A percentile compares a stretch with the other conserved stretches of the same genome.
Evolutionary conservation across 345 rosid genomes (phyloP).

Genomic region (Anacardium occidentale): DNA sequence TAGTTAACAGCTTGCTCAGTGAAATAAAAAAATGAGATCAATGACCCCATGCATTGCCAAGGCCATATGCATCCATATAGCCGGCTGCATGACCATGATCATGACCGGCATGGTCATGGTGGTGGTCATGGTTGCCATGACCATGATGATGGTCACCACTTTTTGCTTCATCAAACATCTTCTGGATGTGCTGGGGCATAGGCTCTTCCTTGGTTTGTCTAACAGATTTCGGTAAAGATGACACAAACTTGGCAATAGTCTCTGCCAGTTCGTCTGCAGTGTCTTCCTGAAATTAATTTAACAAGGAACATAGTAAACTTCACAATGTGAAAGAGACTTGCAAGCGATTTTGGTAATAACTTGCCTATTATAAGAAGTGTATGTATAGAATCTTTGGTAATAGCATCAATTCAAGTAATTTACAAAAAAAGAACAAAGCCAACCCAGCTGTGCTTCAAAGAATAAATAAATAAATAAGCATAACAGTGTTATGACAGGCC

Average conservation of each 20-base stretch:
- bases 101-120: slow-evolving; percentile 29
- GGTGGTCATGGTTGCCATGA: slow-evolving; percentile 27
- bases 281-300: slow-evolving; percentile 51
- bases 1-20: not conserved
- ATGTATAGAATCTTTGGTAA: too few relatives aligned
- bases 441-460: too few relatives aligned
- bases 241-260: slow-evolving; percentile 48
- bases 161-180: slow-evolving; percentile 55
- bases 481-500: too few relatives aligned
- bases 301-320: slow-evolving; percentile 11
- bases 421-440: too few relatives aligned
- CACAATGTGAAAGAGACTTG: not conserved
- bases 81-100: slow-evolving; percentile 41
- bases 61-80: slow-evolving; percentile 40
- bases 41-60: slow-evolving; percentile 36
- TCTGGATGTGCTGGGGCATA: slow-evolving; percentile 47
- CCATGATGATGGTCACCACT: slow-evolving; percentile 37
- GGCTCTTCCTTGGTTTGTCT: slow-evolving; percentile 54
- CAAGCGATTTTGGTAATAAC: too few relatives aligned
- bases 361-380: too few relatives aligned
- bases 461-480: too few relatives aligned
- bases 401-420: not conserved
- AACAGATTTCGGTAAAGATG: slow-evolving; percentile 58
- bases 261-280: slow-evolving; percentile 60
- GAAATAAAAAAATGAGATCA: slow-evolving; percentile 10